Conservation (phyloP, 2,329 filamentous ascomycete species). For the Nemania bipapillata region DNA sequence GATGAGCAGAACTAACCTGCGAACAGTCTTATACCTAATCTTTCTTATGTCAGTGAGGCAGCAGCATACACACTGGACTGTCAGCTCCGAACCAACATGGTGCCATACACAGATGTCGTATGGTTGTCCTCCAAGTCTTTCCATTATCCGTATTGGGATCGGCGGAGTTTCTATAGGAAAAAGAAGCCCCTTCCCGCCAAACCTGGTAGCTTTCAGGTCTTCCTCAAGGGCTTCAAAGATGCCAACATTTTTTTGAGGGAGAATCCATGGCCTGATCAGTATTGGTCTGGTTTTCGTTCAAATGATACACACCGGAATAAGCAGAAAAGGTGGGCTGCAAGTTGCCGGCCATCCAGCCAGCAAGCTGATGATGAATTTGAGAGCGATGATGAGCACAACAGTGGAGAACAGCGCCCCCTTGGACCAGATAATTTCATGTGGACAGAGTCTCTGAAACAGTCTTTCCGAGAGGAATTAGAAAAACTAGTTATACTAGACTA, state of each 20-base stretch:
- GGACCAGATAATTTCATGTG: constrained; percentile 75
- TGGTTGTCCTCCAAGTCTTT: constrained; percentile 95
- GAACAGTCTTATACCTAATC: constrained; percentile 84
- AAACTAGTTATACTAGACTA: constrained; percentile 98
- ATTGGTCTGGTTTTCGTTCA: constrained; percentile 74
- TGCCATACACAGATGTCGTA: constrained; percentile 96
- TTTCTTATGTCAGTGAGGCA: constrained; percentile 97
- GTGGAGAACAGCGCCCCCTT: constrained; percentile 53
- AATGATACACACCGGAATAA: constrained; percentile 74
- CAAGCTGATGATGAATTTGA: constrained; percentile 58
- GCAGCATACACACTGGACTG: constrained; percentile 94
- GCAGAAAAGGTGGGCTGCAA: constrained; percentile 81
- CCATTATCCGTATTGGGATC: constrained; percentile 97
- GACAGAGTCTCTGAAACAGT: constrained; percentile 88
- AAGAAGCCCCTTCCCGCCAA: constrained; percentile 89
- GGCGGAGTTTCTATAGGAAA: constrained; percentile 85
- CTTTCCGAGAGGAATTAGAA: constrained; percentile 93
- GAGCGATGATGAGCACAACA: constrained; percentile 61
- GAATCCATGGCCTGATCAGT: constrained; percentile 96
- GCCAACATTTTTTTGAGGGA: constrained; percentile 95
- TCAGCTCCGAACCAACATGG: constrained; percentile 88
- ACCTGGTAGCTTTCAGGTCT: constrained; percentile 95
- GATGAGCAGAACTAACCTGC: constrained; percentile 28
- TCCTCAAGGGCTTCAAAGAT: constrained; percentile 95
- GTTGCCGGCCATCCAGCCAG: constrained; percentile 73